Conservation (phyloP, 495 filamentous ascomycete species). For the Aspergillus conjunctus region DNA sequence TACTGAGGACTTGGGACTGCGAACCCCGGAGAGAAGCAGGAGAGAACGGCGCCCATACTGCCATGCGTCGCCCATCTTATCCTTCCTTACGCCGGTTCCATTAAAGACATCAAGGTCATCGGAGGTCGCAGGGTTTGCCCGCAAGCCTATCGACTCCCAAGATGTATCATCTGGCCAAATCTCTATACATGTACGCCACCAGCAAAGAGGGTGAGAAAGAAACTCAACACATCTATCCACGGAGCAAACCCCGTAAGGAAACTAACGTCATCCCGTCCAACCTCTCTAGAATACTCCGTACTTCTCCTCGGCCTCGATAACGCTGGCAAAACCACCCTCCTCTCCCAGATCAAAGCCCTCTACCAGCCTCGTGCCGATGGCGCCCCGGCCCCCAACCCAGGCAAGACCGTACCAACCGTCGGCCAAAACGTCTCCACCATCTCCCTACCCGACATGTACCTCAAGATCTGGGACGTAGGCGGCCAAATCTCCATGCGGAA, state of each 20-base stretch:
- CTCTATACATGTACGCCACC: constrained; percentile 88
- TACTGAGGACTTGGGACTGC: not conserved
- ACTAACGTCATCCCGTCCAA: not conserved
- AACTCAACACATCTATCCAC: not conserved
- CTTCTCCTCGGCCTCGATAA: constrained; percentile 97
- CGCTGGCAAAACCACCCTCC: constrained; percentile 97
- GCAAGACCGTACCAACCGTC: constrained; percentile 90
- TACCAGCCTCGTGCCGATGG: constrained; percentile 67
- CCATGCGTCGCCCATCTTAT: constrained; percentile 26
- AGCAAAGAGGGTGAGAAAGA: constrained; percentile 78
- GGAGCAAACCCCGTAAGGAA: not conserved
- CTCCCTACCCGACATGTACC: constrained; percentile 83
- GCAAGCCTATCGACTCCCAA: constrained; percentile 28
- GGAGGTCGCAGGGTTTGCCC: constrained; percentile 5
- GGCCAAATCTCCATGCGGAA: constrained; percentile 86
- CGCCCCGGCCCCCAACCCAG: constrained; percentile 52
- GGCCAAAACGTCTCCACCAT: constrained; percentile 96
- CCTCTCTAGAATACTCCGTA: constrained; percentile 82
- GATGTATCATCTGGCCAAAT: constrained; percentile 98
- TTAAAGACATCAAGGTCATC: constrained; percentile 15
- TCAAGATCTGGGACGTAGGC: constrained; percentile 98
- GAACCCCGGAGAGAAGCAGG: not conserved
- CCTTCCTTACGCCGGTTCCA: constrained; percentile 24
- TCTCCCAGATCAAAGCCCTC: constrained; percentile 89
- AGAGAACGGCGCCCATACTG: constrained; percentile 17